Base-by-base conservation (phyloP, 2,329 filamentous ascomycete genomes). In the Epichloe elymi region DNA sequence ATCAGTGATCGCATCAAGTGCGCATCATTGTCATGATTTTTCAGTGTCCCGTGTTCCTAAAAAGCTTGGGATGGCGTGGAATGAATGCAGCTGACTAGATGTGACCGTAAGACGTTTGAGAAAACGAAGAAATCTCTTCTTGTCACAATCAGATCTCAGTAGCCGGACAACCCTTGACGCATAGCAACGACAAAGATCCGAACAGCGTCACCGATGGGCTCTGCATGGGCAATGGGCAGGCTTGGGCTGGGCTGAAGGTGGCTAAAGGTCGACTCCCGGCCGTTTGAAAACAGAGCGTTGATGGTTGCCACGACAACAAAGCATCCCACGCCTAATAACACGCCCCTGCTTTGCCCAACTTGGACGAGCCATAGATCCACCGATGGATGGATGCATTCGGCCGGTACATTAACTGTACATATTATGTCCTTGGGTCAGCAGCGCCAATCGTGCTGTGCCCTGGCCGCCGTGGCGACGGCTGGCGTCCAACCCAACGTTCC, bases 201-300 rank as follows among this genome's bases (percentile, higher is more conserved):
- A 43, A 23, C 19, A 43, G 47, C 37, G 44, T 46, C 51, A 42
- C 33, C 44, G 30, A 40, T 37, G 44, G 39, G 8, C 12, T 17
- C 5, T 23, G 14, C 26, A 26, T 33, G 26, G 23, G 23, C 23
- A 19, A 15, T 45, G 23, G 26, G n/a, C 26, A 35, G 12, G 12
- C 14, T 15, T 40, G 48, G 39, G 26, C 26, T 19, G 37, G 46
- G 23, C 12, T 30, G 3, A 30, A 30, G 26, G 11, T 23, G 26
- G n/a, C 43, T 46, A 49, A 55, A 44, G 15, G 20, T 42, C 12
- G 30, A 35, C 46, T 23, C 51, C 51, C 17, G 14, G 37, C 14
- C 38, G 14, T 48, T 43, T 14, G 35, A 51, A 39, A 59, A 59
- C 57, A 58, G 54, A 56, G 55, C 55, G 51, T 51, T 48, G 48